Percentiles rank a stretch among this genome's conserved stretches.
Evolutionary conservation across 2,329 filamentous ascomycete species (phyloP).

Genomic region (Xylariaceae sp.): DNA sequence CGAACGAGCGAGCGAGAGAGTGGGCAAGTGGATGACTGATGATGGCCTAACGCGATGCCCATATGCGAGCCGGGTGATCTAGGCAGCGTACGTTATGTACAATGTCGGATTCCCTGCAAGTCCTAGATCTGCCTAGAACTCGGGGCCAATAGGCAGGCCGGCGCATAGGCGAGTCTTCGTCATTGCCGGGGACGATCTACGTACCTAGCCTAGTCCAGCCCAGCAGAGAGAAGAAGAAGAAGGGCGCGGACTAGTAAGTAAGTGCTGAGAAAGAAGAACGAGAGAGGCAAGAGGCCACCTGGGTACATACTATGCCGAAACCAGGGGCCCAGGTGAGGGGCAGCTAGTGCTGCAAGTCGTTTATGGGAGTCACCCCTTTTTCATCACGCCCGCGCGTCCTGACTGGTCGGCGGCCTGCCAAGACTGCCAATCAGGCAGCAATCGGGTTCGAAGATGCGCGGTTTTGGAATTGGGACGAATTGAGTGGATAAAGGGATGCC

Average conservation of each 20-base stretch:
- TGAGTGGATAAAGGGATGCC: not conserved
- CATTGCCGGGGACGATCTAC: too few relatives aligned
- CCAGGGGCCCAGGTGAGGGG: not conserved
- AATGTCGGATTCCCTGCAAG: too few relatives aligned
- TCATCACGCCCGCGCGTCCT: too few relatives aligned
- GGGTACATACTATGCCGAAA: not conserved
- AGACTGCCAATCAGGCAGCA: not conserved
- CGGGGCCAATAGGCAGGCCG: not conserved
- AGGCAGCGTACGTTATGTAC: not conserved
- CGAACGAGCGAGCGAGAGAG: too few relatives aligned
- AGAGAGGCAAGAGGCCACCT: too few relatives aligned
- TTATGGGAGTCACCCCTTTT: not conserved
- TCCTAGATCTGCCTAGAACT: not conserved
- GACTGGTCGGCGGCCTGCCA: not conserved
- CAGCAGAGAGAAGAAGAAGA: too few relatives aligned
- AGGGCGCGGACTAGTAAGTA: too few relatives aligned
- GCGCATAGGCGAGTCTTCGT: not conserved
- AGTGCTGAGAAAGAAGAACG: too few relatives aligned
- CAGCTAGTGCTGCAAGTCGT: not conserved
- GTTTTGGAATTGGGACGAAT: not conserved
- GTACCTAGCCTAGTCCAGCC: too few relatives aligned
- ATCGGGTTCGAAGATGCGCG: not conserved
- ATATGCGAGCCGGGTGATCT: too few relatives aligned
- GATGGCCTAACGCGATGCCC: too few relatives aligned
- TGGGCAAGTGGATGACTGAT: too few relatives aligned